A percentile compares a stretch with the other conserved stretches of the same genome.
Evolutionary conservation across 164 flowering plant genomes (phyloP).

Genomic region (Cinnamomum micranthum): DNA sequence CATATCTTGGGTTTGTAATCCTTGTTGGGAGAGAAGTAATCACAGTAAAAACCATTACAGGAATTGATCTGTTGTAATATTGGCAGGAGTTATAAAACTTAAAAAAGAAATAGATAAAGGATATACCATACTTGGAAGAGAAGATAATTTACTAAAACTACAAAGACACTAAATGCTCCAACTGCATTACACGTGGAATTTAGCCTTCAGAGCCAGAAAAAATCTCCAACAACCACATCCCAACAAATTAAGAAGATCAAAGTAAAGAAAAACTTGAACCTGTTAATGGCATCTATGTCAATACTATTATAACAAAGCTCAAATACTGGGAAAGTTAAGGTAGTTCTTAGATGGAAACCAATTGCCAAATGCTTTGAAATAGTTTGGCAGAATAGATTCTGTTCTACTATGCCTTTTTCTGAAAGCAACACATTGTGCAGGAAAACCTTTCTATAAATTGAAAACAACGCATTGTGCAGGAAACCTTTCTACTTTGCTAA

Average conservation of each 20-base stretch:
- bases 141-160: not conserved
- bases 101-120: not conserved
- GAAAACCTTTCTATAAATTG: not conserved
- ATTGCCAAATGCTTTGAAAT: too few relatives aligned
- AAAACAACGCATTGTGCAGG: not conserved
- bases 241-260: not conserved
- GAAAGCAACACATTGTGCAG: not conserved
- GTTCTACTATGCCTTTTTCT: not conserved
- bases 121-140: not conserved
- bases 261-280: not conserved
- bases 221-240: not conserved
- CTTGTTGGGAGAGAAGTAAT: slow-evolving; percentile 93
- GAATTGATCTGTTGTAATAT: slow-evolving; percentile 63
- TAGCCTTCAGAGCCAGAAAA: not conserved
- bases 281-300: not conserved
- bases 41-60: slow-evolving; percentile 98
- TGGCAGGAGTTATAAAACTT: not conserved
- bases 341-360: too few relatives aligned
- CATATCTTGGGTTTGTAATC: slow-evolving; percentile 93
- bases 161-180: not conserved
- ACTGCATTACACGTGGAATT: not conserved
- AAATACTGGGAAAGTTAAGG: not conserved
- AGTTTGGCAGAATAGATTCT: not conserved
- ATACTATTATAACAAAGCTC: not conserved
- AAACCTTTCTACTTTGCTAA: not conserved